Conservation (phyloP, 2,329 filamentous ascomycete species). For the Rhinocladiella similis region DNA sequence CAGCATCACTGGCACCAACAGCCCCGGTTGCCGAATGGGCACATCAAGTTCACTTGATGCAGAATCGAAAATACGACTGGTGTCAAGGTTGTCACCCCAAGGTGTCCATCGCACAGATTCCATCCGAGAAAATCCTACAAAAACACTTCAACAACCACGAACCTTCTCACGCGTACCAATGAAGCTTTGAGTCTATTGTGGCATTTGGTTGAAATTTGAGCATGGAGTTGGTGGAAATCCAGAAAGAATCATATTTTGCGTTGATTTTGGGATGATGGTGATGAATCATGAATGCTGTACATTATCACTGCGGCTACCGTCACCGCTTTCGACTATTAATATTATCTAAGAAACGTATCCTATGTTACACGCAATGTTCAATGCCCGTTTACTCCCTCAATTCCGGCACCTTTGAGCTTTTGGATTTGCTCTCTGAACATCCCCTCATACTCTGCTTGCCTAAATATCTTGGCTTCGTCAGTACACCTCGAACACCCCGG, state of each 20-base stretch:
- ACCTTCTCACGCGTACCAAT: conserved; percentile 23
- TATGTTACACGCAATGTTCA: background rate
- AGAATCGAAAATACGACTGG: conserved; percentile 28
- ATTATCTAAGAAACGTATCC: too few species aligned
- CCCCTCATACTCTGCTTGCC: conserved; percentile 26
- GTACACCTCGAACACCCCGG: background rate
- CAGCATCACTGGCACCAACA: conserved; percentile 23
- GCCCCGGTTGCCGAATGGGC: conserved; percentile 28
- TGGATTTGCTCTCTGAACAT: conserved; percentile 27
- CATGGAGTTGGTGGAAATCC: conserved; percentile 21
- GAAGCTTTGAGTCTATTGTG: background rate
- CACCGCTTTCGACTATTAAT: background rate
- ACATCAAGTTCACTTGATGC: conserved; percentile 29
- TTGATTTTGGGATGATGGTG: background rate
- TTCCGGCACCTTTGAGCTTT: conserved; percentile 17
- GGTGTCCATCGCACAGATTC: conserved; percentile 11
- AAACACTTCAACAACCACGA: conserved; percentile 12
- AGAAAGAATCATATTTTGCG: background rate
- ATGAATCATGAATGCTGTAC: background rate
- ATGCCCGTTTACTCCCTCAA: conserved; percentile 13
- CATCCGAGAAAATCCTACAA: conserved; percentile 20
- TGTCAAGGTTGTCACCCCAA: conserved; percentile 26
- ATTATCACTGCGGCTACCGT: background rate
- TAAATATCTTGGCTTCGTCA: conserved; percentile 22
- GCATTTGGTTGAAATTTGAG: conserved; percentile 9